Evolutionary conservation across 1,284 basidiomycete species (phyloP), one percentile per base, ranked within the genome.

Genomic region (Cryptococcus floricola): DNA sequence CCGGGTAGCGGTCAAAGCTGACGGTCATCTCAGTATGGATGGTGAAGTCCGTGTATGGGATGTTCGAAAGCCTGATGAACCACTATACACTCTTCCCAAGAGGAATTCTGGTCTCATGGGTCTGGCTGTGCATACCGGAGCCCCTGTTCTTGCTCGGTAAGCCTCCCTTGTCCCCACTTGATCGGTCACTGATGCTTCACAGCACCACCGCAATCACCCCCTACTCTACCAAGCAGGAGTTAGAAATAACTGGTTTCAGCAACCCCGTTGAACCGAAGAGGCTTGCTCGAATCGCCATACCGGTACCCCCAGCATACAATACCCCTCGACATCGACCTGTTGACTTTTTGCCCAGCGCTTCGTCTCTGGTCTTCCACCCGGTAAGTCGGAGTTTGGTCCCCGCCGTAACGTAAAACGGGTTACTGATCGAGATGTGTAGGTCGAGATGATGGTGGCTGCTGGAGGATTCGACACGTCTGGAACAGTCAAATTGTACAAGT

Each of bases 31-130:
- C 58, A 97, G 94, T 69, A 78, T 91, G 73, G 88, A 91, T 68
- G 96, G 96, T 1, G 87, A 92, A 66, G 87, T 97, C 43, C 87
- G 89, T 62, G 77, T 98, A 37, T 98, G 94, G 89, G 96, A 99
- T 74, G 81, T 91, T 41, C 86, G 96, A 54, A 82, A 84, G 5
- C 78, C 84, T 4, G 84, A 87, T 48, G 74, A 76, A 39, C 82
- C 89, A 9, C 68, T 85, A 9, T 80, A 86, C 54, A 83, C 83
- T 45, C 87, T 88, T 80, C 81, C 87, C 31, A 74, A 86, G 41
- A 84, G 88, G 66, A 82, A 83, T 2, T 80, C 85, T 45, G 89
- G 93, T 7, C 78, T 98, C 48, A 86, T 89, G 27, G 84, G 87
- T 2, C 87, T 98, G 65, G 92, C 94, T 61, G 86, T 92, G 9